Percentiles rank a stretch among this genome's conserved stretches.
Conservation (phyloP, 148 eudicot species). For the Chenopodium formosanum region DNA sequence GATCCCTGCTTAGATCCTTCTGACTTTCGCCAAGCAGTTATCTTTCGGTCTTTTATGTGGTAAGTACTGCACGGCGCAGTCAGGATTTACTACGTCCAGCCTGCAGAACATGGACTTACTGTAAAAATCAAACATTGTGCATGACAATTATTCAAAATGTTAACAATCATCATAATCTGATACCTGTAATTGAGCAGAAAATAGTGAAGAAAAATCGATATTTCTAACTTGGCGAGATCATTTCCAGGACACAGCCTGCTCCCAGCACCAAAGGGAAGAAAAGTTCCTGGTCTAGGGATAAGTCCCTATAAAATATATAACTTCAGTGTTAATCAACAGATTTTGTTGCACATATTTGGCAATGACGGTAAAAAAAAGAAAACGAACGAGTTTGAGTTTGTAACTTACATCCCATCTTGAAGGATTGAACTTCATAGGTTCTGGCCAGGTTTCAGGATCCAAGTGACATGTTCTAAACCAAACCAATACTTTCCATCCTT, state of each 20-base stretch:
- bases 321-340: not conserved
- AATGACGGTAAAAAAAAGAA: not conserved
- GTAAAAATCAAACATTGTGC: not conserved
- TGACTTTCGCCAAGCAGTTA: conserved; percentile 69
- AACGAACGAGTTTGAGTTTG: not conserved
- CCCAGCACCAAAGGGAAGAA: conserved; percentile 84
- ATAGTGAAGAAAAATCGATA: conserved; percentile 78
- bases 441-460: conserved; percentile 60
- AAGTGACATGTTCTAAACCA: conserved; percentile 77
- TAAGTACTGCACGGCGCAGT: conserved; percentile 48
- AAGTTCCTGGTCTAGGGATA: conserved; percentile 68
- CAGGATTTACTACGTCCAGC: conserved; percentile 61
- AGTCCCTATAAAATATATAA: conserved; percentile 34
- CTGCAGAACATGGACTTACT: conserved; percentile 30
- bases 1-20: conserved; percentile 9
- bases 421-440: conserved; percentile 68
- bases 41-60: conserved; percentile 89
- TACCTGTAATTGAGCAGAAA: conserved; percentile 73
- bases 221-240: conserved; percentile 92
- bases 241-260: conserved; percentile 84
- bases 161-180: not conserved
- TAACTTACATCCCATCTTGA: conserved; percentile 90
- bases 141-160: not conserved
- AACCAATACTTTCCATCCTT: conserved; percentile 83
- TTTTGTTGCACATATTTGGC: not conserved